These are phyloP conservation scores for Tagetes patula DNA, from an alignment of 129 eudicot genomes.

Conservation along the genomic window DNA sequence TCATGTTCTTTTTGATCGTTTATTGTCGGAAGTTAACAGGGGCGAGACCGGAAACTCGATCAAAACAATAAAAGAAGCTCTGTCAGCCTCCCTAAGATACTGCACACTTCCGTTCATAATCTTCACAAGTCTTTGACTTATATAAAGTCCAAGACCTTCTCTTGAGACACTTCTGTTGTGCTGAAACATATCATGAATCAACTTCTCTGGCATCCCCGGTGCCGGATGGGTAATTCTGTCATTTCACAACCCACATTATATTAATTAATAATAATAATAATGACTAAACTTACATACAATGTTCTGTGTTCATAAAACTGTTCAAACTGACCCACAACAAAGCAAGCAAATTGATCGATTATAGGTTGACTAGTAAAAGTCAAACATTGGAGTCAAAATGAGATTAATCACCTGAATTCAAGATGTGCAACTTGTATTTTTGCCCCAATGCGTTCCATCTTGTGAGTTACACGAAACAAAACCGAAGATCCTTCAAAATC, in stretches of 20 bases:
- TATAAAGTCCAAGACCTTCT: slow-evolving; percentile 86
- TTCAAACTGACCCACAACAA: no score
- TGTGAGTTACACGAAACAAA: slow-evolving; percentile 47
- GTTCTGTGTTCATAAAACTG: no score
- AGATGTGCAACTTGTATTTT: slow-evolving; percentile 69
- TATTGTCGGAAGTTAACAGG: slow-evolving; percentile 27
- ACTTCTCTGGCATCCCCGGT: slow-evolving; percentile 83
- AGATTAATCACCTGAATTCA: slow-evolving; percentile 59
- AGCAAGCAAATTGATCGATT: no score
- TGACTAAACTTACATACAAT: no score
- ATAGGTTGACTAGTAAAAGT: slow-evolving; percentile 8
- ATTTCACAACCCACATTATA: slow-evolving; percentile 18
- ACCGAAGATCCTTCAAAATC: slow-evolving; percentile 66
- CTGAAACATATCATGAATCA: slow-evolving; percentile 22
- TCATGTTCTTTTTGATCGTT: slow-evolving; percentile 36
- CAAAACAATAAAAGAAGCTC: slow-evolving; percentile 62
- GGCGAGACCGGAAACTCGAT: slow-evolving; percentile 60
- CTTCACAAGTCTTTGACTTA: slow-evolving; percentile 77
- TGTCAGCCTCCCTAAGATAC: slow-evolving; percentile 61
- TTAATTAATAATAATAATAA: background rate
- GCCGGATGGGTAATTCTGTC: slow-evolving; percentile 86
- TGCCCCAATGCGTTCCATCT: slow-evolving; percentile 61
- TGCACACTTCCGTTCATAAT: slow-evolving; percentile 22
- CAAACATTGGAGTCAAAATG: background rate
- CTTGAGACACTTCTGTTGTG: slow-evolving; percentile 54